Evolutionary conservation across 768 basidiomycete genomes (phyloP), one percentile per base, ranked within the genome.

Genomic region (Mycena maculata): DNA sequence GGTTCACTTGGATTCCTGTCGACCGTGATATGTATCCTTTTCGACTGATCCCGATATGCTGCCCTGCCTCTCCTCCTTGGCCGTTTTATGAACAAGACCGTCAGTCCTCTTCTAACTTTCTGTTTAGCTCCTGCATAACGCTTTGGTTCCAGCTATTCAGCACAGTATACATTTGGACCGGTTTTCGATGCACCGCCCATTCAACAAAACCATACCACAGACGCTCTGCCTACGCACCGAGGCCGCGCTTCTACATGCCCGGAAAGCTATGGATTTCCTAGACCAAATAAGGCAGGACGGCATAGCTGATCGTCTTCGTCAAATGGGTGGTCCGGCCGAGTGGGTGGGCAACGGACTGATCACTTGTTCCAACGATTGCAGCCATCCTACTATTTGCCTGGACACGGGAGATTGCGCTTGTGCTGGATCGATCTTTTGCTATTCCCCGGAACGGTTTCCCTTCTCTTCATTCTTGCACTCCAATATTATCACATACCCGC

Each of bases 1-100:
- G 56, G 56, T 57, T 57, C 42, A 30, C 4, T 18, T 57, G 56
- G 56, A 31, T 57, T 20, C 20, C 39, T 13, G 56, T 45, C 27
- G 41, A 57, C 7, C 38, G 16, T 7, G 56, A 57, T 12, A 31
- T 57, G 25, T 57, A 57, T 45, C 42, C 56, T 28, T 57, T 57
- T 30, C 56, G 56, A n/a, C 56, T 57, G 6, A 57, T 16, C 23
- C 56, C 56, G 9, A 57, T 45, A 57, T 57, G 56, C 20, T 57
- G 56, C 20, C 56, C 56, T 12, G 39, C 56, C 16, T 41, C 56
- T 20, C 56, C 56, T 20, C 56, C 56, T 27, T 45, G 39, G 56
- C 56, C 56, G n/a, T 57, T 57, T n/a, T 57, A 57, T 31, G 56
- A 57, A 20, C 56, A 57, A 42, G 56, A 57, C 30, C 56, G 56